Base-by-base conservation (phyloP, 2,329 filamentous ascomycete genomes). In the Pseudophaeomoniella oleicola region DNA sequence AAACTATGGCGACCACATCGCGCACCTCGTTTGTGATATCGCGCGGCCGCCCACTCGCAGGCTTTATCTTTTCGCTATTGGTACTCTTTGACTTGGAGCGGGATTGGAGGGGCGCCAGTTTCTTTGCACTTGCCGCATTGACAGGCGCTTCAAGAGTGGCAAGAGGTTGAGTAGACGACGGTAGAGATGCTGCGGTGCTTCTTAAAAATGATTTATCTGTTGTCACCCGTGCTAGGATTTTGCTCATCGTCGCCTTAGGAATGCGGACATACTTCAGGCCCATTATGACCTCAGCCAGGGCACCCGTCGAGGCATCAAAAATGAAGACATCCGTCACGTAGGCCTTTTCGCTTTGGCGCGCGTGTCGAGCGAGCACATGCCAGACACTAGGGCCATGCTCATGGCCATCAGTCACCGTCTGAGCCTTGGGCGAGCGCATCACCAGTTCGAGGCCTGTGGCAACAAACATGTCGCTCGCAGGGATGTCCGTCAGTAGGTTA, bases 241-340 rank as follows among this genome's bases (percentile, higher is more conserved):
- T 35, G 16, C 33, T 35, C 33, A 35, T 35, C n/a, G 33, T 14
- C 17, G 38, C 34, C 27, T 48, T 52, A 1, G 50, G 32, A 1
- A 57, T 44, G 5, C 40, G 41, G 2, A 37, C 39, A 36, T 52
- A 58, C 9, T 46, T 37, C 18, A 59, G 43, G 5, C 56, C 55
- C 11, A 58, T 32, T 6, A 58, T 54, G 10, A 51, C 38, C 18
- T 55, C 53, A 2, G 39, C 37, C 4, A 59, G 41, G 3, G 32
- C 14, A 3, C 52, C 49, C 3, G 39, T 44, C 2, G 30, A 32
- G 0, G 53, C 32, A 19, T 56, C 50, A 32, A 57, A 58, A 5
- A 54, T 44, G 34, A 59, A 59, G 0, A 58, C 39, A 40, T 59
- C 56, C 3, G 45, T 52, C 2, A 45, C 40, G 34, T 46, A 54